Base-by-base conservation (phyloP, 2,329 filamentous ascomycete species). In the Xenoacremonium recifei region DNA sequence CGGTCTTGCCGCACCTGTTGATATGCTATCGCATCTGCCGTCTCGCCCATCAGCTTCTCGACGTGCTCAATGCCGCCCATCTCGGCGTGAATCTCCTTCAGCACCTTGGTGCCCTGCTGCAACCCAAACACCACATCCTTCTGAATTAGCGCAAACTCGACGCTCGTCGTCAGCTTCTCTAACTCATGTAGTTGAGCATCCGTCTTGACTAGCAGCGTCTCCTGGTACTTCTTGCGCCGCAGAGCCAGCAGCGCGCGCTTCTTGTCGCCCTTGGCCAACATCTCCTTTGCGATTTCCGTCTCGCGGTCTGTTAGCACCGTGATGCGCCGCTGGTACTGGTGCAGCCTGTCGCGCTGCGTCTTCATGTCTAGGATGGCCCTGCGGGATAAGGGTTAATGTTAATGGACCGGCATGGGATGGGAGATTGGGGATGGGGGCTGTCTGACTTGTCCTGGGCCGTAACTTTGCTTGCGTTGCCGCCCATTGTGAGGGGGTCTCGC, bases 311-410 rank as follows among this genome's bases (percentile, higher is more conserved):
- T 96, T 27, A 99, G 81, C 38, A 88, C 76, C 25, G 84, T 85
- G 62, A 99, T 93, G 59, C 88, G 87, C 60, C 87, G 86, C 68
- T 96, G 92, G 72, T 97, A 97, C 66, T 95, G 90, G 61, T 95
- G 91, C 4, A 99, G 84, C 67, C 90, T 95, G 75, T 99, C 93
- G 66, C 93, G 91, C 72, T 97, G 92, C 69, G 83, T 89, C 73
- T 97, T 97, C 72, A 97, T 87, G 70, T 97, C 91, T 60, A 97
- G 85, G 68, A 97, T 96, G 46, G 92, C 92, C 72, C 91, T 96
- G 63, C 35, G 13, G 9, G 23, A 9, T n/a, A n/a, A n/a, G n/a
- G n/a, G n/a, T n/a, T n/a, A n/a, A n/a, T n/a, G n/a, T n/a, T n/a
- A n/a, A n/a, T n/a, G n/a, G n/a, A n/a, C n/a, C n/a, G n/a, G 23